Percentiles rank a stretch among this genome's conserved stretches.
These are phyloP conservation scores for Nitzschia sp. DNA, from an alignment of 108 stramenopile genomes.

Conservation along the genomic window DNA sequence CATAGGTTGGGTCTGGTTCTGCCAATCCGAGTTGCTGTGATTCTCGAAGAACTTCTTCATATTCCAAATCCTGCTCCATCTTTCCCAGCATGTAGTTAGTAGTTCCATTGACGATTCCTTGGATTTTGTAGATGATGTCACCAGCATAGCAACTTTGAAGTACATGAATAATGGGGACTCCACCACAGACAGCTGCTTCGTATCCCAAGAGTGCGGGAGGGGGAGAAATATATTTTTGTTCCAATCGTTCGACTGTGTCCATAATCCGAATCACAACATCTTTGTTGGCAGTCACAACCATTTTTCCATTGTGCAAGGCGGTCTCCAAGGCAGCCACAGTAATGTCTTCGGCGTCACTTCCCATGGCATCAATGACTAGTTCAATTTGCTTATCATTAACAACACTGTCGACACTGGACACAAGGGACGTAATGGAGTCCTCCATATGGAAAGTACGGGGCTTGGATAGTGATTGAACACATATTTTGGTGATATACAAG, in stretches of 20 bases:
- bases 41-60: constrained; percentile 66
- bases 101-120: constrained; percentile 81
- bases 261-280: constrained; percentile 72
- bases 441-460: constrained; percentile 74
- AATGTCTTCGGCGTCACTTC: constrained; percentile 44
- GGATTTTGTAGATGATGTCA: constrained; percentile 65
- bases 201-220: constrained; percentile 40
- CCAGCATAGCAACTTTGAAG: constrained; percentile 64
- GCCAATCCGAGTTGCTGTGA: constrained; percentile 80
- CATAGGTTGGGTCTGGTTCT: constrained; percentile 80
- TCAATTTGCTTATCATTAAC: constrained; percentile 65
- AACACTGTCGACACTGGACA: constrained; percentile 63
- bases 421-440: constrained; percentile 39
- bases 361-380: constrained; percentile 75
- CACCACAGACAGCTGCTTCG: constrained; percentile 86
- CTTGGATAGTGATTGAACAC: constrained; percentile 75
- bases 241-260: constrained; percentile 41
- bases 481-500: constrained; percentile 76
- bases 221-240: constrained; percentile 41
- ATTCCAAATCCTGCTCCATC: constrained; percentile 66
- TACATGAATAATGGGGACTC: constrained; percentile 80
- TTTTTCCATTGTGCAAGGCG: constrained; percentile 51
- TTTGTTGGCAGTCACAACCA: constrained; percentile 86
- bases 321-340: constrained; percentile 62
- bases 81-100: constrained; percentile 86